Percentiles rank a stretch among this genome's conserved stretches.
phyloP scores from a whole-genome alignment of 257 asterid genomes.

The Solanum acaule region DNA sequence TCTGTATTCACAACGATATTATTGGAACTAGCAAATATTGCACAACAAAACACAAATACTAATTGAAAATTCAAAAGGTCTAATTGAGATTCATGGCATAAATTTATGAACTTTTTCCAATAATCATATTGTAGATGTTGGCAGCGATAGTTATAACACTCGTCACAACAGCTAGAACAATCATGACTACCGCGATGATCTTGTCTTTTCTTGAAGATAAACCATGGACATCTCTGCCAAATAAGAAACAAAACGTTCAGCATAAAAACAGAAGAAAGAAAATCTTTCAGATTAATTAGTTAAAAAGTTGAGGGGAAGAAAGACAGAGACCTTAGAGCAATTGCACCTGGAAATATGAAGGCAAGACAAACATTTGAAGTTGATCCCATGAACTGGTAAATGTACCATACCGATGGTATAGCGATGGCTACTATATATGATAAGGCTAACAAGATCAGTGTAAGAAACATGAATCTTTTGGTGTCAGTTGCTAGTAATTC shows the following conservation, averaged over 20 bases:
- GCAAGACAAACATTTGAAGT: conserved; percentile 86
- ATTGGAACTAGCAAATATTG: neutral
- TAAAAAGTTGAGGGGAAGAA: neutral
- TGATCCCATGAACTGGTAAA: conserved; percentile 95
- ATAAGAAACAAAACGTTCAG: neutral
- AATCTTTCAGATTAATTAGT: neutral
- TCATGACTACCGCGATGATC: conserved; percentile 57
- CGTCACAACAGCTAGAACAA: conserved; percentile 52
- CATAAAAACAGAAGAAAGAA: neutral
- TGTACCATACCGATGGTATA: conserved; percentile 84
- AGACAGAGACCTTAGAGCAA: conserved; percentile 58
- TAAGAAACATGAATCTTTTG: conserved; percentile 51
- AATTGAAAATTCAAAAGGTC: neutral
- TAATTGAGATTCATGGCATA: neutral
- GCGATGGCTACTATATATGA: conserved; percentile 59
- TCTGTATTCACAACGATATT: neutral
- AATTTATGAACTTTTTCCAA: conserved; percentile 7
- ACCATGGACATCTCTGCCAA: conserved; percentile 73
- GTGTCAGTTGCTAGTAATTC: conserved; percentile 31
- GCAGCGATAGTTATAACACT: conserved; percentile 75
- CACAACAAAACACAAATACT: neutral
- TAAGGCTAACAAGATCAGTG: conserved; percentile 38
- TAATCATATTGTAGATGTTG: conserved; percentile 45
- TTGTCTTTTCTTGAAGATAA: conserved; percentile 69
- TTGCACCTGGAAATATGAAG: conserved; percentile 79